phyloP scores from a whole-genome alignment of 768 basidiomycete genomes.

The Boletus speciosus region DNA sequence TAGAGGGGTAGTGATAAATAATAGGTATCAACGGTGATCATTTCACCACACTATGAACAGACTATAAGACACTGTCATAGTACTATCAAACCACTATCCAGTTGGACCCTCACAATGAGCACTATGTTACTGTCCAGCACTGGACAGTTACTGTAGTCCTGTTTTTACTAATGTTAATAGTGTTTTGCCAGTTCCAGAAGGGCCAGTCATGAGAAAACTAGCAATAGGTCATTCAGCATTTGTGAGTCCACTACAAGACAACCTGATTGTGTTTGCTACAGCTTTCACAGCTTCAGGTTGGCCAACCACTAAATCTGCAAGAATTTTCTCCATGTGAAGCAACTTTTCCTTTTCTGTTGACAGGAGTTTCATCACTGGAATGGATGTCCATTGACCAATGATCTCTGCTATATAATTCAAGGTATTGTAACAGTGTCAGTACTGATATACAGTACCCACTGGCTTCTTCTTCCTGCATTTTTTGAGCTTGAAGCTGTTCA shows the following conservation, averaged over 20 bases:
- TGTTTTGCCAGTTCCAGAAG: conserved; percentile 89
- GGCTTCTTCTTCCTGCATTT: conserved; percentile 65
- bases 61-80: too few relatives aligned
- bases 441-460: conserved; percentile 39
- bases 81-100: too few relatives aligned
- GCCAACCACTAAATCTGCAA: conserved; percentile 77
- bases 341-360: conserved; percentile 91
- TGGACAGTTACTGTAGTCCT: too few relatives aligned
- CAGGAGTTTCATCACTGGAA: conserved; percentile 84
- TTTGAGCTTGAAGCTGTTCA: conserved; percentile 68
- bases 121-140: too few relatives aligned
- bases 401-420: conserved; percentile 93
- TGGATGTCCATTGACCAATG: conserved; percentile 88
- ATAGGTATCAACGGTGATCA: too few relatives aligned
- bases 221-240: conserved; percentile 87
- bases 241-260: conserved; percentile 91
- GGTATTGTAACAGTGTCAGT: conserved; percentile 61
- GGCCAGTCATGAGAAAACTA: conserved; percentile 90
- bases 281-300: conserved; percentile 90
- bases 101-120: too few relatives aligned
- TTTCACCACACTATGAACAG: too few relatives aligned
- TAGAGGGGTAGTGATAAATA: too few relatives aligned
- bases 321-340: conserved; percentile 78
- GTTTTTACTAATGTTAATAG: conserved; percentile 39
- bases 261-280: conserved; percentile 88